Evolutionary conservation across 169 alveolate species (phyloP), one percentile per base, ranked within the genome.

Genomic region (Eimeria acervulina): DNA sequence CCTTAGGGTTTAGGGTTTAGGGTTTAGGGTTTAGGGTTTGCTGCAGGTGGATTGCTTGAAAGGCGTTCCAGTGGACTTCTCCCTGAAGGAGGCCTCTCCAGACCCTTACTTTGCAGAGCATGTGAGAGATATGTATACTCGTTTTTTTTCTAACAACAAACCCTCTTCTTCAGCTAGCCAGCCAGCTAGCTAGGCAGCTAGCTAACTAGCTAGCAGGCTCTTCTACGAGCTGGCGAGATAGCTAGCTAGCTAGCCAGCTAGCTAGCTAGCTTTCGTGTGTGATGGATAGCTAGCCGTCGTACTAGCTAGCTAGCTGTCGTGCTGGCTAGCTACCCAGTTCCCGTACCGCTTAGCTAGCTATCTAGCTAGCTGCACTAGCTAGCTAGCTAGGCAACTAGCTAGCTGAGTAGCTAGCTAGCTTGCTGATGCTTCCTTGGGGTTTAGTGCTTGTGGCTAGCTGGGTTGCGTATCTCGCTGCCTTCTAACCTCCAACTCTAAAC

Each of bases 31-130:
- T 36, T 72, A 19, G 88, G 36, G 61, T n/a, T 52, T 10, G 31
- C 8, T 63, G 15, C 28, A 8, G 74, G 8, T 17, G 5, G 36
- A 4, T n/a, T 10, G 31, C 31, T 3, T 70, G 42, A 70, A 70
- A 21, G 83, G 83, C 15, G 83, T 70, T n/a, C 83, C 83, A 4
- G 83, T 70, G 42, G 83, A 70, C n/a, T 13, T 70, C 1, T 4
- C 7, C 15, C 19, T 70, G 26, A 23, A 70, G 42, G 83, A 70
- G 83, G 6, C 21, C 19, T 70, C 83, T 6, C 42, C 83, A 70
- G 83, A 70, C 83, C 83, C 83, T 21, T 70, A 70, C 42, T 70
- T 70, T 28, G 83, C 83, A 26, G 44, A 70, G 42, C 83, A 70
- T 28, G 42, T 70, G 0, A 70, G 83, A 70, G 83, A 70, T 36